phyloP scores from a whole-genome alignment of 495 filamentous ascomycete species.

The Talaromyces stipitatus region DNA sequence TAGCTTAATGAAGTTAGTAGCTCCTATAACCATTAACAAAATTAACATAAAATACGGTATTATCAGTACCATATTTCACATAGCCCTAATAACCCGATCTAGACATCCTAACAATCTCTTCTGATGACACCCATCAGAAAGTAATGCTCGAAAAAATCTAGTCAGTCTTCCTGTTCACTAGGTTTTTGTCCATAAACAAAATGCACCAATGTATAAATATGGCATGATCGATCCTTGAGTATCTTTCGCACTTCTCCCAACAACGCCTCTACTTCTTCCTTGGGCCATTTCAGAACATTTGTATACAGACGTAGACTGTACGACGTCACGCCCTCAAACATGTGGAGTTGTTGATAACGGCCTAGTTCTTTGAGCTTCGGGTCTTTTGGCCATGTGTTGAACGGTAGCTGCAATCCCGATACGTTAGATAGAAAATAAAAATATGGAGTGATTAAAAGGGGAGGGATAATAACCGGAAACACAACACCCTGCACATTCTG shows the following conservation, averaged over 20 bases:
- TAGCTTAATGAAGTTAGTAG: background rate
- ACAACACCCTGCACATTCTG: slow-evolving; percentile 15
- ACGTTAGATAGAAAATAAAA: background rate
- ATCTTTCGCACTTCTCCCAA: slow-evolving; percentile 45
- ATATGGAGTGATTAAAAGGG: background rate
- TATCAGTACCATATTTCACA: background rate
- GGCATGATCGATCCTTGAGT: slow-evolving; percentile 40
- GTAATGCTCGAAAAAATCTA: background rate
- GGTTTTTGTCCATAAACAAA: slow-evolving; percentile 28
- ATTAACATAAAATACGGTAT: background rate
- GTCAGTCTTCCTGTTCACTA: background rate
- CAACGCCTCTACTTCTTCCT: slow-evolving; percentile 50
- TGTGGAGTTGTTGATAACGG: slow-evolving; percentile 30
- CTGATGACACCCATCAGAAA: too few species aligned
- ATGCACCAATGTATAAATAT: slow-evolving; percentile 35
- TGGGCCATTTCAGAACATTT: slow-evolving; percentile 44
- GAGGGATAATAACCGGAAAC: slow-evolving; percentile 10
- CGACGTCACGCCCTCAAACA: slow-evolving; percentile 32
- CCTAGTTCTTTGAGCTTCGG: slow-evolving; percentile 40
- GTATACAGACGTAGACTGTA: slow-evolving; percentile 43
- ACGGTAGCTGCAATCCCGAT: slow-evolving; percentile 21
- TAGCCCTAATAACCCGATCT: background rate
- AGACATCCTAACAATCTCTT: background rate
- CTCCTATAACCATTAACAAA: background rate
- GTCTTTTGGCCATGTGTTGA: slow-evolving; percentile 35